Base-by-base conservation (phyloP, 306 rosid species). In the Begonia peltatifolia region DNA sequence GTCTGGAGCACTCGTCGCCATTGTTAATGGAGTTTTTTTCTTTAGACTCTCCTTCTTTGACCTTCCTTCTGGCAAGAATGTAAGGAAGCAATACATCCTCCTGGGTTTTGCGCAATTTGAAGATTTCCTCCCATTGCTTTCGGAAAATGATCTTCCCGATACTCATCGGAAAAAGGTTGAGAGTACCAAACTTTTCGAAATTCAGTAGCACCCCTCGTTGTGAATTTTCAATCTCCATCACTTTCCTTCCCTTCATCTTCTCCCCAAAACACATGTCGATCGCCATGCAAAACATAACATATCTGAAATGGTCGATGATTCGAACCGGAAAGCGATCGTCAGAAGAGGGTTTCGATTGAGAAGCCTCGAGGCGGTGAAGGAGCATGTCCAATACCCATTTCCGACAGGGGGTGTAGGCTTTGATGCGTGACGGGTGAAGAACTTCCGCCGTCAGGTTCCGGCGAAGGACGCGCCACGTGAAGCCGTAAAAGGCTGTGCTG, bases 141-240 rank as follows among this genome's bases (percentile, higher is more conserved):
- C 30, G 22, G 9, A 58, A 58, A 22, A 58, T 10, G 15, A 58
- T 0, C 54, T 58, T 58, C 30, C 62, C 62, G 11, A 58, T 2
- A 5, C 38, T 58, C 0, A 22, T 2, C 5, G 53, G 62, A 43
- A 50, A 58, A 42, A 58, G 48, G 15, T 58, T 47, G 7, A 58
- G 62, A 35, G 22, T 41, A 1, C 11, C 48, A 23, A 58, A 58
- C 5, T 58, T 58, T 1, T 7, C 16, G 15, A 58, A 46, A 5
- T 58, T 58, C 62, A 58, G 15, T 14, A 58, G 48, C 0, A 58
- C 46, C 44, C 62, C 62, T n/a, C 62, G 62, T 58, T 58, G 62
- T 6, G 62, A 10, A 9, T 47, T 53, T 58, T 9, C 25, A 9
- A 58, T 35, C 4, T 25, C 46, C 4, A n/a, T 0, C 11, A 58